phyloP scores from a whole-genome alignment of 2,329 filamentous ascomycete species.

The Huntiella savannae region DNA sequence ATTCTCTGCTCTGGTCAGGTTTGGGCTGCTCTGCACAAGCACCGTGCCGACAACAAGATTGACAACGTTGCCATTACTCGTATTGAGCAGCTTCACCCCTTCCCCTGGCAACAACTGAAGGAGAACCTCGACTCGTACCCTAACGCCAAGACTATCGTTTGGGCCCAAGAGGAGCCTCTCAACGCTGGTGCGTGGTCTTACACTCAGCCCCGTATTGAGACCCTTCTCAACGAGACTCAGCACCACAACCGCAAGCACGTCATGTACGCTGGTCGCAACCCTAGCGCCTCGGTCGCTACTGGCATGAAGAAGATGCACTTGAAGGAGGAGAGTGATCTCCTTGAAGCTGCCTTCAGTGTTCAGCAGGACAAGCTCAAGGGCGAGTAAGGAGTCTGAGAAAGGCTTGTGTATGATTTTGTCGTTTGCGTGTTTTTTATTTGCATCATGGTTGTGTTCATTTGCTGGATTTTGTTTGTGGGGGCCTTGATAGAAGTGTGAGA shows the following conservation, averaged over 20 bases:
- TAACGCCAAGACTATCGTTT: slow-evolving; percentile 94
- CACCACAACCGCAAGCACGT: slow-evolving; percentile 89
- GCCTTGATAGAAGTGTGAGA: background rate
- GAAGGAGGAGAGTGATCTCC: slow-evolving; percentile 81
- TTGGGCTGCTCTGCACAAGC: slow-evolving; percentile 74
- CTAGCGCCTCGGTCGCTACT: slow-evolving; percentile 83
- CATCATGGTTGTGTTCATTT: background rate
- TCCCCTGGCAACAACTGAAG: slow-evolving; percentile 93
- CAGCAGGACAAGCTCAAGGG: slow-evolving; percentile 53
- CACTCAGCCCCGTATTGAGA: slow-evolving; percentile 94
- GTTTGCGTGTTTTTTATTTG: background rate
- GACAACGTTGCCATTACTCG: slow-evolving; percentile 87
- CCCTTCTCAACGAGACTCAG: slow-evolving; percentile 77
- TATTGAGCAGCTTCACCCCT: slow-evolving; percentile 93
- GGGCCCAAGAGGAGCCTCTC: slow-evolving; percentile 92
- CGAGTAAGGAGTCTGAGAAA: slow-evolving; percentile 24
- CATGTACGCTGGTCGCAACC: slow-evolving; percentile 89
- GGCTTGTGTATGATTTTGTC: background rate
- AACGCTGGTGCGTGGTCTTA: slow-evolving; percentile 96
- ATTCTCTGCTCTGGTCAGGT: slow-evolving; percentile 92
- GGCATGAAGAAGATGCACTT: slow-evolving; percentile 73
- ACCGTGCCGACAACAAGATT: slow-evolving; percentile 70
- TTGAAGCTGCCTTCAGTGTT: slow-evolving; percentile 45
- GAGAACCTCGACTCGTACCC: slow-evolving; percentile 95
- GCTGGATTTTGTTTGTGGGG: background rate